Percentiles rank a stretch among this genome's conserved stretches.
phyloP scores from a whole-genome alignment of 2,329 filamentous ascomycete genomes.

The Exophiala phaeomuriformis region DNA sequence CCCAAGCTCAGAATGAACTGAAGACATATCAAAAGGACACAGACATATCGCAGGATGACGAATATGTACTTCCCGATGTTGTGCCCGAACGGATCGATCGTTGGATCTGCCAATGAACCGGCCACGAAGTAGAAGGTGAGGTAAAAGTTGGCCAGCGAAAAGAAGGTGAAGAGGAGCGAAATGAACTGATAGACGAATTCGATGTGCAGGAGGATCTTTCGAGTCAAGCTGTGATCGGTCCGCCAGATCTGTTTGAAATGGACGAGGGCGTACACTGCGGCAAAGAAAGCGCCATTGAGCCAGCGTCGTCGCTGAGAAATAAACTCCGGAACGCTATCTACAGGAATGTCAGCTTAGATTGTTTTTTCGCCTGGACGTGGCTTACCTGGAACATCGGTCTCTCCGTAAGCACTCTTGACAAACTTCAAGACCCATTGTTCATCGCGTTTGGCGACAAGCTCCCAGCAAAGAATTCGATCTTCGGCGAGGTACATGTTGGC shows the following conservation, averaged over 20 bases:
- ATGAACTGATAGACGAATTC: constrained; percentile 95
- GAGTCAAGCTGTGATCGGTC: constrained; percentile 82
- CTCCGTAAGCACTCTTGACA: constrained; percentile 90
- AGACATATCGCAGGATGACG: constrained; percentile 73
- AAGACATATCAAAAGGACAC: constrained; percentile 78
- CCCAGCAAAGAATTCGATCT: constrained; percentile 97
- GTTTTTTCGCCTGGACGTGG: not conserved
- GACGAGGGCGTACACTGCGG: constrained; percentile 91
- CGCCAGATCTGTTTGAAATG: constrained; percentile 89
- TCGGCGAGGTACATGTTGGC: constrained; percentile 99
- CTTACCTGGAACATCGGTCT: constrained; percentile 94
- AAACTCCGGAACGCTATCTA: constrained; percentile 89
- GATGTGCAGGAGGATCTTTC: constrained; percentile 86
- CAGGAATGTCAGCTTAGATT: not conserved
- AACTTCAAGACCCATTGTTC: constrained; percentile 98
- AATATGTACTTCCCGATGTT: constrained; percentile 80
- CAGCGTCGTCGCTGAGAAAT: constrained; percentile 93
- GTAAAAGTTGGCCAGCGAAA: constrained; percentile 98
- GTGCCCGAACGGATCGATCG: constrained; percentile 85
- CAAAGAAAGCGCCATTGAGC: constrained; percentile 98
- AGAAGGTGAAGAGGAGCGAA: constrained; percentile 90
- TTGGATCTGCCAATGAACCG: constrained; percentile 71
- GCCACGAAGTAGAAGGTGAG: constrained; percentile 98
- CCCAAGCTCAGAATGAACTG: constrained; percentile 97
- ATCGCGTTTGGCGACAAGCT: constrained; percentile 87